Evolutionary conservation across 176 grass and related monocot species (phyloP).

Genomic region (Luzula sylvatica): DNA sequence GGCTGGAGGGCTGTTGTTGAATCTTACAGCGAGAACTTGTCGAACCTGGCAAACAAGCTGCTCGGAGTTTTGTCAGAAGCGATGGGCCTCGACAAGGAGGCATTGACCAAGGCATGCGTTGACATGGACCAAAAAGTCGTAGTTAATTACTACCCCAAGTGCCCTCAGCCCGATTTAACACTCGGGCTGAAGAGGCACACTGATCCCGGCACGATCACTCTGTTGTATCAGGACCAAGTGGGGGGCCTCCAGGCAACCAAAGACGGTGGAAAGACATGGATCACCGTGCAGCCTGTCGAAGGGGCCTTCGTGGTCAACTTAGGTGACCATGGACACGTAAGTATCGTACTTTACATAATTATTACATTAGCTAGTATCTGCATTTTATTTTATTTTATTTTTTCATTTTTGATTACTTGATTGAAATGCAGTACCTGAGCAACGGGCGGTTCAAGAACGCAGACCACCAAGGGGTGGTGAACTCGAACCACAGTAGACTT

Average conservation of each 20-base stretch:
- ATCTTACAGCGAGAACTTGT: slow-evolving; percentile 64
- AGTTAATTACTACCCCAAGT: slow-evolving; percentile 91
- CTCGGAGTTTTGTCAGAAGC: slow-evolving; percentile 76
- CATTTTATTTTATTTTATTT: neutral
- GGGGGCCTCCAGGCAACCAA: slow-evolving; percentile 90
- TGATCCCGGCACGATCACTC: slow-evolving; percentile 84
- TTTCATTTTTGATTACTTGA: neutral
- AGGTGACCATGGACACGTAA: slow-evolving; percentile 81
- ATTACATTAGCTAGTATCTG: neutral
- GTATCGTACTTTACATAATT: neutral
- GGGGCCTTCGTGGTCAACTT: slow-evolving; percentile 92
- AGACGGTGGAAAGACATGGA: slow-evolving; percentile 72
- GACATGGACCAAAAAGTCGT: slow-evolving; percentile 97
- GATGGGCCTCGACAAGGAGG: slow-evolving; percentile 56
- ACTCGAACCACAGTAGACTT: slow-evolving; percentile 56
- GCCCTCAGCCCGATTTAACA: slow-evolving; percentile 86
- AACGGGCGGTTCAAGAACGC: slow-evolving; percentile 94
- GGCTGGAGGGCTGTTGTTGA: slow-evolving; percentile 57
- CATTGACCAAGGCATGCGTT: slow-evolving; percentile 53
- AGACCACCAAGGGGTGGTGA: slow-evolving; percentile 88
- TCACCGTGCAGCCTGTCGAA: slow-evolving; percentile 63
- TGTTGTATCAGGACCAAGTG: slow-evolving; percentile 85
- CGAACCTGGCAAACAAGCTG: slow-evolving; percentile 53
- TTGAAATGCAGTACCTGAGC: slow-evolving; percentile 49
- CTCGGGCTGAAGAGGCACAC: slow-evolving; percentile 92